Base-by-base conservation (phyloP, 192 early-diverging fungal species). In the Phlyctochytrium bullatum region DNA sequence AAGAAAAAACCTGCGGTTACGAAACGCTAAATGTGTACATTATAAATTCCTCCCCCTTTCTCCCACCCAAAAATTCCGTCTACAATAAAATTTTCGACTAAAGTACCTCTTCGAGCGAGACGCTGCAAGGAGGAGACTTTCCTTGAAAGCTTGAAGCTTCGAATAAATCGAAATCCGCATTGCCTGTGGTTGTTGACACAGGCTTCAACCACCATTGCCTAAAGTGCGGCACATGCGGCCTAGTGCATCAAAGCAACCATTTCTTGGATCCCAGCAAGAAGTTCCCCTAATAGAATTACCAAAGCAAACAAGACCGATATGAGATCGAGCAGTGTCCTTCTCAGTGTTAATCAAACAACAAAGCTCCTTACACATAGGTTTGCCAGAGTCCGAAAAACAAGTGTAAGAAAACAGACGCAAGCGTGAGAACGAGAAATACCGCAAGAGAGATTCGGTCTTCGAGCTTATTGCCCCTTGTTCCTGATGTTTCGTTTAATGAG, bases 381-480 rank as follows among this genome's bases (percentile, higher is more conserved):
- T 78, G 77, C 71, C 67, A 71, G 3, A 78, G 35, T 23, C 63
- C 40, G 36, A 68, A 78, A 52, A 66, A 78, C 4, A 78, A 52
- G 56, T 78, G 52, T 28, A 24, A 61, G 30, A 67, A 56, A 0
- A 63, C 24, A 14, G 66, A 35, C 12, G 68, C 34, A 3, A 78
- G 17, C 3, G 66, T 68, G 34, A 73, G 36, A 2, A 52, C 73
- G 2, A 75, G 34, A 53, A 78, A 78, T 0, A 72, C 28, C 2
- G 57, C 61, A 20, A 65, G 47, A 2, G 77, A 64, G 0, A 28
- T 28, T 16, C 40, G 10, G 28, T 78, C 69, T 57, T 78, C 77
- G 47, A 63, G 65, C 53, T 78, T 78, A 68, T 78, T 78, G 12
- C 77, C 77, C 70, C 74, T 71, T 30, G 59, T 29, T 27, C 61